These are phyloP conservation scores for Rubroboletus satanas DNA, from an alignment of 768 basidiomycete genomes.

Conservation along the genomic window DNA sequence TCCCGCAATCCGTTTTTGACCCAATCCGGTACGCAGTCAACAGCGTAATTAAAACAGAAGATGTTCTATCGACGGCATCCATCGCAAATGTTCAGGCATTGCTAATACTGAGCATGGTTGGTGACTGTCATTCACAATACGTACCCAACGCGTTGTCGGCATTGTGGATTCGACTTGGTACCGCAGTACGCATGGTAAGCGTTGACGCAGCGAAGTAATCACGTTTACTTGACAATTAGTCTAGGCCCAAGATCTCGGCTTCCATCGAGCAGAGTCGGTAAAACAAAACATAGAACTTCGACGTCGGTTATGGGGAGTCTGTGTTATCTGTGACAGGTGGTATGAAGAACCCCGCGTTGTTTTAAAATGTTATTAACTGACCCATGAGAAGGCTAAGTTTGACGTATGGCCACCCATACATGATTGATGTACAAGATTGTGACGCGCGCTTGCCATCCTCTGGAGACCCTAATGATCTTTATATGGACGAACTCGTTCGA, in stretches of 20 bases:
- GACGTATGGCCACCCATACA: constrained; percentile 88
- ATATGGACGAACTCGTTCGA: constrained; percentile 89
- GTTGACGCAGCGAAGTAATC: constrained; percentile 2
- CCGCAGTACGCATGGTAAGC: constrained; percentile 87
- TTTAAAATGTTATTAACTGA: background rate
- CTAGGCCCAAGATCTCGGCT: constrained; percentile 93
- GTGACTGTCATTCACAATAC: constrained; percentile 87
- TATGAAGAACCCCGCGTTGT: constrained; percentile 34
- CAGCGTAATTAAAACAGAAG: constrained; percentile 80
- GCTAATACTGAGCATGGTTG: constrained; percentile 81
- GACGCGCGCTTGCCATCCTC: constrained; percentile 91
- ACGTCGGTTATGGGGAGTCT: constrained; percentile 89
- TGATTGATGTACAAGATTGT: constrained; percentile 97
- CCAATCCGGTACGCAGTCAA: constrained; percentile 86
- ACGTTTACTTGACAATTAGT: constrained; percentile 13
- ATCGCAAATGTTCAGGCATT: constrained; percentile 86
- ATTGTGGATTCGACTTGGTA: constrained; percentile 80
- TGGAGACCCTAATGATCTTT: constrained; percentile 72
- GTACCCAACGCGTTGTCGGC: constrained; percentile 84
- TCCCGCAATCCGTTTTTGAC: constrained; percentile 84
- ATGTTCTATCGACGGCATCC: constrained; percentile 83
- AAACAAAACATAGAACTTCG: constrained; percentile 82
- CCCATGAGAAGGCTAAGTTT: constrained; percentile 63
- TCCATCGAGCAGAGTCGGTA: constrained; percentile 88
- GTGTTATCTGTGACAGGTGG: constrained; percentile 94